Conservation (phyloP, 768 basidiomycete genomes). For the Tulasnella sp. region DNA sequence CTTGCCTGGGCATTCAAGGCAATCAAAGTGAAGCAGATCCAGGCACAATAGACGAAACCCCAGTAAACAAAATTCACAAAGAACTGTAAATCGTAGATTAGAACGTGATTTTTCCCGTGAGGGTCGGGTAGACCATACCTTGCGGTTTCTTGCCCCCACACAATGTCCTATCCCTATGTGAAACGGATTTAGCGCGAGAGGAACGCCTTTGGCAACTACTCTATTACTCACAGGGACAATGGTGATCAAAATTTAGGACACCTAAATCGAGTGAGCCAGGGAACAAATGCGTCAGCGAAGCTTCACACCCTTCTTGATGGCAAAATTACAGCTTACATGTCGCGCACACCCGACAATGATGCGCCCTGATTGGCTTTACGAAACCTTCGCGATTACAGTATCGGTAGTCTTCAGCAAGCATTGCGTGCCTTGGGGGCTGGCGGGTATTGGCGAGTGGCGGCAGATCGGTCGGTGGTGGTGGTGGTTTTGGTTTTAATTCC, state of each 20-base stretch:
- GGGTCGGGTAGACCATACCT: conserved; percentile 39
- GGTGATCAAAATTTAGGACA: conserved; percentile 77
- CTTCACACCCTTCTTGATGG: background rate
- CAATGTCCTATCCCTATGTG: conserved; percentile 82
- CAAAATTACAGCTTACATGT: conserved; percentile 44
- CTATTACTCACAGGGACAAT: conserved; percentile 69
- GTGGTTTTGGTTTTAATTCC: background rate
- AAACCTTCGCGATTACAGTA: conserved; percentile 59
- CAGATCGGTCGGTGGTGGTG: background rate
- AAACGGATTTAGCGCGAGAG: conserved; percentile 15
- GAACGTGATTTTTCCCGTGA: background rate
- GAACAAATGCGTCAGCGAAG: background rate
- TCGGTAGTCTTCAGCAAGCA: conserved; percentile 54
- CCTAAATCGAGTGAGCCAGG: conserved; percentile 36
- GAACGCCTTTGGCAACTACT: background rate
- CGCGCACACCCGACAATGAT: conserved; percentile 79
- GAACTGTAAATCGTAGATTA: conserved; percentile 41
- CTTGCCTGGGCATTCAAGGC: conserved; percentile 39
- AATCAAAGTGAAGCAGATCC: conserved; percentile 55
- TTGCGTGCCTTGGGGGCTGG: conserved; percentile 31
- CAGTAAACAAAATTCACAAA: conserved; percentile 77
- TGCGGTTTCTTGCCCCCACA: conserved; percentile 87
- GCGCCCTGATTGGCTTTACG: conserved; percentile 64
- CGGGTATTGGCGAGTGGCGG: conserved; percentile 2
- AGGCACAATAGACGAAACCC: conserved; percentile 50